Percentiles rank a stretch among this genome's conserved stretches.
Conservation (phyloP, 2,329 filamentous ascomycete species). For the Coleophoma cylindrospora region DNA sequence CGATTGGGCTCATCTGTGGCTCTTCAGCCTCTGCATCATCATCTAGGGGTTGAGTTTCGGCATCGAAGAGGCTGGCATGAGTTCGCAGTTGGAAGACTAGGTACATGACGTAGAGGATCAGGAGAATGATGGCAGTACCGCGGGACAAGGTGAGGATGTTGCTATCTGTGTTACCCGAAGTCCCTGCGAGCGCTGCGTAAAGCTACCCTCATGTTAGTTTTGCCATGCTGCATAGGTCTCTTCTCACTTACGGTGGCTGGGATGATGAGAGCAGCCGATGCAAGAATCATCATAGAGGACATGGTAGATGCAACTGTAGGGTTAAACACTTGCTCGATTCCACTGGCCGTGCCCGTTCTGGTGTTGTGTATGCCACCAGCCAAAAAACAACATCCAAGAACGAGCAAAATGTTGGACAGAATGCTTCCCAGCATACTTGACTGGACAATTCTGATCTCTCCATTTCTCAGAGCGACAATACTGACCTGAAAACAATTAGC, state of each 20-base stretch:
- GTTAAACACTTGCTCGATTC: constrained; percentile 68
- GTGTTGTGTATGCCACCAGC: constrained; percentile 66
- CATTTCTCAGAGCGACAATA: constrained; percentile 80
- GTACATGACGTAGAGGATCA: constrained; percentile 71
- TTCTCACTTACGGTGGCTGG: constrained; percentile 54
- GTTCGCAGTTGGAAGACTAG: constrained; percentile 72
- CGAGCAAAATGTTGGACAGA: constrained; percentile 87
- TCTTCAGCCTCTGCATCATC: constrained; percentile 40
- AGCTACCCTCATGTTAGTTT: constrained; percentile 35
- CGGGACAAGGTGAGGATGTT: constrained; percentile 68
- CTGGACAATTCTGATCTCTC: constrained; percentile 94
- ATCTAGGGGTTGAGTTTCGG: constrained; percentile 29
- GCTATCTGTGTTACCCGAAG: constrained; percentile 34
- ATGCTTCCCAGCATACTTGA: constrained; percentile 96
- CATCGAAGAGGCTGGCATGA: constrained; percentile 66
- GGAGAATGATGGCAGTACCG: constrained; percentile 68
- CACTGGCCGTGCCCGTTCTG: constrained; percentile 48
- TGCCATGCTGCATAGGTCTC: not conserved
- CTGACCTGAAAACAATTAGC: constrained; percentile 57
- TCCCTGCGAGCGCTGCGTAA: constrained; percentile 55
- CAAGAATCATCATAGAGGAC: constrained; percentile 66
- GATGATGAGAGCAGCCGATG: constrained; percentile 71
- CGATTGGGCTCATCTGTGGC: constrained; percentile 54
- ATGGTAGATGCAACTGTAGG: constrained; percentile 74
- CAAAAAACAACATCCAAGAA: constrained; percentile 76